A percentile compares a stretch with the other conserved stretches of the same genome.
Conservation (phyloP, 441 rosid species). For the Gossypium aridum region DNA sequence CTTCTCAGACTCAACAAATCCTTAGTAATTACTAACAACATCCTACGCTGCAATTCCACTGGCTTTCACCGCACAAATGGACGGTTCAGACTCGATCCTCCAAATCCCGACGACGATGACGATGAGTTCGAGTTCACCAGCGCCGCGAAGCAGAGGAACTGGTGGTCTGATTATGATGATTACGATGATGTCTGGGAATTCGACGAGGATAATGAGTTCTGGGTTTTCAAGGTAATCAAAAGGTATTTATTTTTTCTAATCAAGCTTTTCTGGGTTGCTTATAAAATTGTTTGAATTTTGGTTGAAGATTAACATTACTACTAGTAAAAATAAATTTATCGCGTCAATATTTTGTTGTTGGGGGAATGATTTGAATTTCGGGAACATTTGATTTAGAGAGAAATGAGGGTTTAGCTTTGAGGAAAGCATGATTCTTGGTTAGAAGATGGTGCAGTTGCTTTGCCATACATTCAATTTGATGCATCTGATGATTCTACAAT, state of each 20-base stretch:
- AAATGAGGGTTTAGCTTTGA: background rate
- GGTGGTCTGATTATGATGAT: constrained; percentile 47
- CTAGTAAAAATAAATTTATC: background rate
- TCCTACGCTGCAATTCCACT: constrained; percentile 6
- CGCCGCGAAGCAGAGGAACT: constrained; percentile 34
- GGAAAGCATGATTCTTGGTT: background rate
- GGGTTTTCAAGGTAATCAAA: constrained; percentile 49
- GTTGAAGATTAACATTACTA: background rate
- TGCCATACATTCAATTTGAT: background rate
- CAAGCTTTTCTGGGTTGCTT: background rate
- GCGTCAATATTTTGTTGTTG: background rate
- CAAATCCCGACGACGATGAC: constrained; percentile 18
- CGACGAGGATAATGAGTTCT: constrained; percentile 40
- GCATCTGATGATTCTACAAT: background rate
- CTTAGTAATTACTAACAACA: background rate
- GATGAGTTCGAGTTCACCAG: constrained; percentile 25
- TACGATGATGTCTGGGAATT: constrained; percentile 24
- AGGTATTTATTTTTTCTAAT: background rate
- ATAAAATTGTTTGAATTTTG: background rate
- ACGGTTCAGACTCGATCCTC: constrained; percentile 33
- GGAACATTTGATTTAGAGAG: background rate
- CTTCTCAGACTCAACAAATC: background rate
- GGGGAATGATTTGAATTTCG: background rate
- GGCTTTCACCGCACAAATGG: constrained; percentile 21
- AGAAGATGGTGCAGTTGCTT: background rate